Percentiles rank a stretch among this genome's conserved stretches.
Evolutionary conservation across 2,329 filamentous ascomycete species (phyloP).

Genomic region (Aureobasidium leucospermi): DNA sequence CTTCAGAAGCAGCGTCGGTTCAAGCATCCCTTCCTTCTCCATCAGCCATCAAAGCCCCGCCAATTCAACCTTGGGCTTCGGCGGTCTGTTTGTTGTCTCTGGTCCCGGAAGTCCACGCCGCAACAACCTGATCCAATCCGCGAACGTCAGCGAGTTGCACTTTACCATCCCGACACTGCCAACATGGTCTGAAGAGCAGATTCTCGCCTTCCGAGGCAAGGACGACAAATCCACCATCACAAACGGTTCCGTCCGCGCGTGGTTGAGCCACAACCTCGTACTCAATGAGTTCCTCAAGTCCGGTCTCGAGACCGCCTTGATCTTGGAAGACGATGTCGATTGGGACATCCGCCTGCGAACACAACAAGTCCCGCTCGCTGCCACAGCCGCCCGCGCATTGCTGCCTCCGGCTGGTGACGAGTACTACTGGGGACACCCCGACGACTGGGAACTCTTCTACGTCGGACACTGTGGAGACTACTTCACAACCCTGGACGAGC

Average conservation of each 20-base stretch:
- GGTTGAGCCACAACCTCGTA: constrained; percentile 35
- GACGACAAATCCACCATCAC: constrained; percentile 27
- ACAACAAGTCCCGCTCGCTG: constrained; percentile 34
- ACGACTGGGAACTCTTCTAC: constrained; percentile 33
- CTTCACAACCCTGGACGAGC: constrained; percentile 18
- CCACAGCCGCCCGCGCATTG: constrained; percentile 32
- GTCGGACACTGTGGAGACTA: constrained; percentile 37
- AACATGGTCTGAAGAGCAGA: constrained; percentile 30
- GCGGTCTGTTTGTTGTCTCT: constrained; percentile 33
- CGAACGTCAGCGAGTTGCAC: constrained; percentile 32
- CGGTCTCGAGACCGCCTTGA: constrained; percentile 34
- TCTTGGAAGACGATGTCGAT: constrained; percentile 41
- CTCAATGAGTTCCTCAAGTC: constrained; percentile 36
- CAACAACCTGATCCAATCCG: constrained; percentile 30
- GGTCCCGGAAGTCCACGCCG: constrained; percentile 28
- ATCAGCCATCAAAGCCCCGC: neutral
- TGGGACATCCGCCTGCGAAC: constrained; percentile 39
- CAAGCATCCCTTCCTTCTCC: constrained; percentile 1
- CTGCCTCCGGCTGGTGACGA: constrained; percentile 9
- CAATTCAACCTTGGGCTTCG: constrained; percentile 25
- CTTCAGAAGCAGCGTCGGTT: constrained; percentile 1
- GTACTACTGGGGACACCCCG: constrained; percentile 33
- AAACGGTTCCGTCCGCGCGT: constrained; percentile 32
- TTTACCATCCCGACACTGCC: constrained; percentile 33
- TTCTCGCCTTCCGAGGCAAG: constrained; percentile 23